Conservation (phyloP, 2,329 filamentous ascomycete genomes). For the Sclerotinia spermophila region DNA sequence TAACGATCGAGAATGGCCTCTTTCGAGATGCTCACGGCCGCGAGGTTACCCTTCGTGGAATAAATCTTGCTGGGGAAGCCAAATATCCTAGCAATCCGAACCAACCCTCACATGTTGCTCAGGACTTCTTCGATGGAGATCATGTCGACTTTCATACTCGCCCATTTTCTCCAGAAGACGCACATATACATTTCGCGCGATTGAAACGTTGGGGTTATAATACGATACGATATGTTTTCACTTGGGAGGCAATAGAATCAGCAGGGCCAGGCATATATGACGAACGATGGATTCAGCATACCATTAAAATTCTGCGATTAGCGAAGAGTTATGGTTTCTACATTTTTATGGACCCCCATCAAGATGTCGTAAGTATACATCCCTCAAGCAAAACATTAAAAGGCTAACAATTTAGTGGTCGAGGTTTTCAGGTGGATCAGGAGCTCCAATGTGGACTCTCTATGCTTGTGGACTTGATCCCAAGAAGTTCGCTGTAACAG, state of each 20-base stretch:
- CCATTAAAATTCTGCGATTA: slow-evolving; percentile 75
- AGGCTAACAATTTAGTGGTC: slow-evolving; percentile 62
- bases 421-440: slow-evolving; percentile 87
- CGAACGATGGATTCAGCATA: slow-evolving; percentile 88
- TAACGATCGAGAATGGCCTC: slow-evolving; percentile 79
- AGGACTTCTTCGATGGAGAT: slow-evolving; percentile 90
- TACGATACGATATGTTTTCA: slow-evolving; percentile 93
- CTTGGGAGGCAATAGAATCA: slow-evolving; percentile 98
- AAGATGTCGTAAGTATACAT: slow-evolving; percentile 73
- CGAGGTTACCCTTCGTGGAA: slow-evolving; percentile 84
- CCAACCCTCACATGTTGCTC: slow-evolving; percentile 71
- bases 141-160: slow-evolving; percentile 83
- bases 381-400: background rate
- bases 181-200: slow-evolving; percentile 79
- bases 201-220: slow-evolving; percentile 92
- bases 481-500: slow-evolving; percentile 75
- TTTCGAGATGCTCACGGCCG: slow-evolving; percentile 81
- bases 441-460: slow-evolving; percentile 95
- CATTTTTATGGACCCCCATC: slow-evolving; percentile 97
- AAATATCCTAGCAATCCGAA: slow-evolving; percentile 84
- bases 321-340: slow-evolving; percentile 92
- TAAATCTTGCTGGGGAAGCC: slow-evolving; percentile 87
- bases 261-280: slow-evolving; percentile 89
- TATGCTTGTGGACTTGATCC: slow-evolving; percentile 93
- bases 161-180: slow-evolving; percentile 79